phyloP scores from a whole-genome alignment of 495 filamentous ascomycete genomes.

The Annulohypoxylon stygium region DNA sequence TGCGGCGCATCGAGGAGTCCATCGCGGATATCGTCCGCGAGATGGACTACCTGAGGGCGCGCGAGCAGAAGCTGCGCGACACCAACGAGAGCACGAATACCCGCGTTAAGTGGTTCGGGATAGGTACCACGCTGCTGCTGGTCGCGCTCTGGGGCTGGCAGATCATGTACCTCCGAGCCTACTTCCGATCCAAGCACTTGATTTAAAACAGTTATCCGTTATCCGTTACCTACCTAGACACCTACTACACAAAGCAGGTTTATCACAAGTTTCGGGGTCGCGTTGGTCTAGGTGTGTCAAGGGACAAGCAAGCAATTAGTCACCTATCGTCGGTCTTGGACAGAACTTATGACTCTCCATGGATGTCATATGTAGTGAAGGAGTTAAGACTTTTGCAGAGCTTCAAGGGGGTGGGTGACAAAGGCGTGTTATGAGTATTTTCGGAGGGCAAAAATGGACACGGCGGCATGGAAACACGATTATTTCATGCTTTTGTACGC shows the following conservation, averaged over 20 bases:
- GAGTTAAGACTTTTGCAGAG: conserved; percentile 28
- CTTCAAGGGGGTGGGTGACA: conserved; percentile 22
- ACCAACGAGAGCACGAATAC: conserved; percentile 99
- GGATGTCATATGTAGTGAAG: conserved; percentile 14
- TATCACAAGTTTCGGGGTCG: background rate
- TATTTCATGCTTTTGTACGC: conserved; percentile 46
- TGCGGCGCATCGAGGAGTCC: conserved; percentile 91
- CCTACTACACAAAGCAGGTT: background rate
- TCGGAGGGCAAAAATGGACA: conserved; percentile 40
- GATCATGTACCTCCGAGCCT: conserved; percentile 95
- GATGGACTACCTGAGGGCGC: conserved; percentile 90
- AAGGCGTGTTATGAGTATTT: conserved; percentile 36
- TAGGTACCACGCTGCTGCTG: conserved; percentile 94
- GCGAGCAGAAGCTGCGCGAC: conserved; percentile 96
- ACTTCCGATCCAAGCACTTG: conserved; percentile 96
- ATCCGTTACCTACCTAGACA: background rate
- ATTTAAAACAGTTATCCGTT: conserved; percentile 68
- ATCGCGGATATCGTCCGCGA: conserved; percentile 83
- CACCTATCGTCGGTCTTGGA: conserved; percentile 2
- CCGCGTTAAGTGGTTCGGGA: conserved; percentile 98
- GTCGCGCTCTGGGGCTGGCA: conserved; percentile 94
- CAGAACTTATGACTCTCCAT: conserved; percentile 11
- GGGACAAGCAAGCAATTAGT: conserved; percentile 17
- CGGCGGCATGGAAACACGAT: conserved; percentile 43
- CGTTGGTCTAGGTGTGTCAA: conserved; percentile 5